Percentiles rank a stretch among this genome's conserved stretches.
phyloP scores from a whole-genome alignment of 2,329 filamentous ascomycete genomes.

The Penicillium carneum region DNA sequence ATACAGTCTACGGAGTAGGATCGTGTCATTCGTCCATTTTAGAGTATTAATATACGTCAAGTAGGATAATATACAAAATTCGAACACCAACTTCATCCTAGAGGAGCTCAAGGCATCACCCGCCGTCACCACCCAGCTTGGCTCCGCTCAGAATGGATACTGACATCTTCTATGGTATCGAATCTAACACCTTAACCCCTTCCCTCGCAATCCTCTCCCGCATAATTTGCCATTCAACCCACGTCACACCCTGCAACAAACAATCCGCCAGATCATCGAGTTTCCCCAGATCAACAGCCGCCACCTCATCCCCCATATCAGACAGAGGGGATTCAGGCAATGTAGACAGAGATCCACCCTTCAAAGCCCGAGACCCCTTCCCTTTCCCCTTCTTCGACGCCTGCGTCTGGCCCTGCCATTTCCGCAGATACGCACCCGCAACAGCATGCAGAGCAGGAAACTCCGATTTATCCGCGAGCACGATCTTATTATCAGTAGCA shows the following conservation, averaged over 20 bases:
- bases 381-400: conserved; percentile 19
- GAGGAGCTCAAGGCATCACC: not conserved
- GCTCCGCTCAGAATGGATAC: not conserved
- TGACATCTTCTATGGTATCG: not conserved
- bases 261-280: conserved; percentile 83
- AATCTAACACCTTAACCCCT: conserved; percentile 31
- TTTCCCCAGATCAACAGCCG: conserved; percentile 57
- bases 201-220: conserved; percentile 38
- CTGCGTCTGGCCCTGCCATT: conserved; percentile 37
- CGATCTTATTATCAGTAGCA: conserved; percentile 23
- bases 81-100: not conserved
- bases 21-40: not conserved
- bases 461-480: conserved; percentile 26
- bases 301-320: conserved; percentile 1
- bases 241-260: conserved; percentile 77
- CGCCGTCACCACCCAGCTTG: not conserved
- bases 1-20: not conserved
- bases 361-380: not conserved
- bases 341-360: not conserved
- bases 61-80: not conserved
- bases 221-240: conserved; percentile 73
- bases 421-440: conserved; percentile 41
- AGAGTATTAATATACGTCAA: not conserved
- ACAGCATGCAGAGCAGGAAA: conserved; percentile 31
- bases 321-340: not conserved